Percentiles rank a stretch among this genome's conserved stretches.
Conservation (phyloP, 2,329 filamentous ascomycete genomes). For the Stachybotrys echinatus region DNA sequence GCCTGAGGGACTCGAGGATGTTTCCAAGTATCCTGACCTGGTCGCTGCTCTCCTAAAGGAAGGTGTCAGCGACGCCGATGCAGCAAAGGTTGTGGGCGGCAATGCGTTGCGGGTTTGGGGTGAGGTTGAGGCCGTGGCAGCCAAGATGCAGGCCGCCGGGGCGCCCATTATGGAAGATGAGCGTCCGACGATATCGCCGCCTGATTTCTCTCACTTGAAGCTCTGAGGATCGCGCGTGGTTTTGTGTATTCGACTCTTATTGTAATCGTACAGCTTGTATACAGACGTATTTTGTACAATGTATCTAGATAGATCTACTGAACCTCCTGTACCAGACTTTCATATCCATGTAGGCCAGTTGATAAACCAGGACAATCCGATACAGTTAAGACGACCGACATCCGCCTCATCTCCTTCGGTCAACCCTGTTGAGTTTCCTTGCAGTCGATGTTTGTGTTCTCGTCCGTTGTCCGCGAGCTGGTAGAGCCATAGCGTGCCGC, state of each 20-base stretch:
- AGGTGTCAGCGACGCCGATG: constrained; percentile 70
- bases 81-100: constrained; percentile 67
- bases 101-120: constrained; percentile 83
- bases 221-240: neutral
- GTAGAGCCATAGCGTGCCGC: constrained; percentile 87
- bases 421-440: constrained; percentile 56
- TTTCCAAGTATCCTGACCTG: constrained; percentile 75
- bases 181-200: constrained; percentile 7
- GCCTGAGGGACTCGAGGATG: constrained; percentile 75
- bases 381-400: neutral
- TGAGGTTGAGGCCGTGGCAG: constrained; percentile 68
- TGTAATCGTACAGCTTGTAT: constrained; percentile 5
- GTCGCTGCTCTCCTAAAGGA: constrained; percentile 68
- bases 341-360: neutral
- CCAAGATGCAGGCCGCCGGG: constrained; percentile 55
- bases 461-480: constrained; percentile 85
- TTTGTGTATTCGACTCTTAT: neutral
- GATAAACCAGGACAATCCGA: too few species aligned
- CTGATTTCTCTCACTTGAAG: neutral
- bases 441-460: constrained; percentile 64
- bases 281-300: neutral
- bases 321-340: neutral
- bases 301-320: neutral
- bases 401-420: constrained; percentile 24
- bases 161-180: constrained; percentile 51